phyloP scores from a whole-genome alignment of 2,329 filamentous ascomycete species.

The Escovopsis sp. region DNA sequence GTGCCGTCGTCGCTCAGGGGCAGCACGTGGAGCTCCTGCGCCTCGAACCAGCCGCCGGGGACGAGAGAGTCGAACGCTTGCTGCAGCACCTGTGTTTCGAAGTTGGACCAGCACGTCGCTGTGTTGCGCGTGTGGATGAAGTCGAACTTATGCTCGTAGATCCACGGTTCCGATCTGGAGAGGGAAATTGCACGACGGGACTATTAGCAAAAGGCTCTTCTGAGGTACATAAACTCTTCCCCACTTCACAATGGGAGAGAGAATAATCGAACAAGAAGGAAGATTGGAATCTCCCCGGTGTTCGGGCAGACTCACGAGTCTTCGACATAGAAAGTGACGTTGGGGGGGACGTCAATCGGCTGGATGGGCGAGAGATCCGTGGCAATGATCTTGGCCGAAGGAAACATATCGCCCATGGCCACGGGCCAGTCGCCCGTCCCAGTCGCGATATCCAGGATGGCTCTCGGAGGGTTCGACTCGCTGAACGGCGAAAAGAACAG shows the following conservation, averaged over 20 bases:
- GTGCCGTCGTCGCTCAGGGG: conserved; percentile 30
- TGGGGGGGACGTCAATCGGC: conserved; percentile 49
- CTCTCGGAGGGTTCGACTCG: conserved; percentile 18
- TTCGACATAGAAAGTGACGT: conserved; percentile 61
- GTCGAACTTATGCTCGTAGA: conserved; percentile 37
- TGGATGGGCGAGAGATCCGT: conserved; percentile 56
- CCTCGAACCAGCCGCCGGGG: conserved; percentile 40
- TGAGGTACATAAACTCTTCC: no score
- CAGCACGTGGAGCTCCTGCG: conserved; percentile 29
- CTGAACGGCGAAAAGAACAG: conserved; percentile 28
- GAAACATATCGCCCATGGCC: conserved; percentile 48
- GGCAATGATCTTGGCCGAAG: conserved; percentile 40
- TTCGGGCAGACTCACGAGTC: conserved; percentile 32
- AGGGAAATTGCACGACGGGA: no score
- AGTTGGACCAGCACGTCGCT: conserved; percentile 32
- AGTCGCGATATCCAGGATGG: conserved; percentile 28
- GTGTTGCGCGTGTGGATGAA: conserved; percentile 38
- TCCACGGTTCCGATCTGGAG: conserved; percentile 31
- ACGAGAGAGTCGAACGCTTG: conserved; percentile 33
- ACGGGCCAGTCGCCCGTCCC: conserved; percentile 46
- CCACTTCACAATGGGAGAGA: no score
- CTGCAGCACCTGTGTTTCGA: conserved; percentile 32
- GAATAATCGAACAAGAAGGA: background rate
- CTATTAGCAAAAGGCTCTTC: no score
- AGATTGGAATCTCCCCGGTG: no score